A percentile compares a stretch with the other conserved stretches of the same genome.
Evolutionary conservation across 169 alveolate genomes (phyloP).

Genomic region (Perkinsus olseni): DNA sequence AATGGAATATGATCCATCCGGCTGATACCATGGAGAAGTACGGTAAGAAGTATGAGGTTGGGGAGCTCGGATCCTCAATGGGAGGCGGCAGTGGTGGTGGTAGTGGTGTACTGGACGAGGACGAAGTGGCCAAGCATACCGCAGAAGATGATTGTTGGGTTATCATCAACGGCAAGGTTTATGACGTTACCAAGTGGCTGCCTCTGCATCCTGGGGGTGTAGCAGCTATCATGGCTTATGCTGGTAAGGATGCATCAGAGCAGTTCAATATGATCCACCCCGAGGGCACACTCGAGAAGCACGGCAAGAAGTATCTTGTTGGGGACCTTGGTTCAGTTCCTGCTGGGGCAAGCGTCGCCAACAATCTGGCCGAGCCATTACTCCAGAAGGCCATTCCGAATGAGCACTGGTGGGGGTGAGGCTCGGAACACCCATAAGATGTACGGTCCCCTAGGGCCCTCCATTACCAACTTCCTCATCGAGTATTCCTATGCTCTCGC

Average conservation of each 20-base stretch:
- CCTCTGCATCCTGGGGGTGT: conserved; percentile 56
- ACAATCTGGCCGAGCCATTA: not conserved
- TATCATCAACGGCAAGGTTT: conserved; percentile 48
- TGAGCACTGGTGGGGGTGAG: not conserved
- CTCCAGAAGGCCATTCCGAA: too few relatives aligned
- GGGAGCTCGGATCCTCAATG: not conserved
- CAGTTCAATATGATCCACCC: not conserved
- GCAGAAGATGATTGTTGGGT: conserved; percentile 47
- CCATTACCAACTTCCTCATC: not conserved
- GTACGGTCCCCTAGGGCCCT: not conserved
- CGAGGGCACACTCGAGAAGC: not conserved
- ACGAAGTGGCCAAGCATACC: conserved; percentile 21
- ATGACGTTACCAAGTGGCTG: conserved; percentile 48
- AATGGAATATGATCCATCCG: conserved; percentile 9
- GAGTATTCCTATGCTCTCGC: not conserved
- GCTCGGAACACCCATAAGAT: not conserved
- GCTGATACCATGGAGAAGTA: conserved; percentile 25
- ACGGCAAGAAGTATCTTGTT: not conserved
- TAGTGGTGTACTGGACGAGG: not conserved
- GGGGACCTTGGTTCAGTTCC: not conserved
- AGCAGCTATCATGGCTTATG: not conserved
- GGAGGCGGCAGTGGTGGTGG: not conserved
- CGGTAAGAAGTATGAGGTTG: conserved; percentile 1
- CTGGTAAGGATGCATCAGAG: conserved; percentile 5
- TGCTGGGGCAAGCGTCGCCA: not conserved